phyloP scores from a whole-genome alignment of 2,329 filamentous ascomycete genomes.

The Cercospora sesami region DNA sequence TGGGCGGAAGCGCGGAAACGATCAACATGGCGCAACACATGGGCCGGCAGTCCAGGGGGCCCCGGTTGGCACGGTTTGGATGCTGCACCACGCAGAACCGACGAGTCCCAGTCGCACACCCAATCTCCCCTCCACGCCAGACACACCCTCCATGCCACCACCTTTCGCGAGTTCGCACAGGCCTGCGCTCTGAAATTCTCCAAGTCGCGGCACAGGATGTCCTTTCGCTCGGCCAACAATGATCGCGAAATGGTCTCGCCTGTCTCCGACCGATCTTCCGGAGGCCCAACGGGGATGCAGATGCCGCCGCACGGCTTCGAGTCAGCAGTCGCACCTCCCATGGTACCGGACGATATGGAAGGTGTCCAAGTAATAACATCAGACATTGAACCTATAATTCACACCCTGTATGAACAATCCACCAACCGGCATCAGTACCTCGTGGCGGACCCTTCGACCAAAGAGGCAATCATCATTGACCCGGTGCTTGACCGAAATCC shows the following conservation, averaged over 20 bases:
- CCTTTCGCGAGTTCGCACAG: background rate
- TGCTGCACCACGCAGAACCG: conserved; percentile 3
- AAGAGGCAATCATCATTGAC: conserved; percentile 59
- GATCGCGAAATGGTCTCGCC: conserved; percentile 14
- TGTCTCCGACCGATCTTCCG: conserved; percentile 5
- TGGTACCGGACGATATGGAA: background rate
- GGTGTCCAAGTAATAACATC: conserved; percentile 10
- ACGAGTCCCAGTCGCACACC: conserved; percentile 8
- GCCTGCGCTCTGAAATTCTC: conserved; percentile 6
- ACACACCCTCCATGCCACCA: conserved; percentile 11
- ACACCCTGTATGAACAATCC: conserved; percentile 40
- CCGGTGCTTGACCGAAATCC: conserved; percentile 57
- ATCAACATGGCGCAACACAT: conserved; percentile 7
- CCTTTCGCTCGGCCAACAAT: background rate
- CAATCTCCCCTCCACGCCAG: conserved; percentile 14
- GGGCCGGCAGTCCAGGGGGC: conserved; percentile 3
- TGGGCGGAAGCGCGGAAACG: background rate
- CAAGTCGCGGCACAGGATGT: conserved; percentile 6
- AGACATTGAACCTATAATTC: conserved; percentile 32
- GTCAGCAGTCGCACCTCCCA: background rate
- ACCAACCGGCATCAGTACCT: conserved; percentile 63
- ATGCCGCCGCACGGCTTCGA: background rate
- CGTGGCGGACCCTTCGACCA: conserved; percentile 55
- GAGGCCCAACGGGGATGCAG: background rate
- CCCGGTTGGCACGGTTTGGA: background rate